Conservation (phyloP, 805 yeast species). For the Pachysolen tannophilus region DNA sequence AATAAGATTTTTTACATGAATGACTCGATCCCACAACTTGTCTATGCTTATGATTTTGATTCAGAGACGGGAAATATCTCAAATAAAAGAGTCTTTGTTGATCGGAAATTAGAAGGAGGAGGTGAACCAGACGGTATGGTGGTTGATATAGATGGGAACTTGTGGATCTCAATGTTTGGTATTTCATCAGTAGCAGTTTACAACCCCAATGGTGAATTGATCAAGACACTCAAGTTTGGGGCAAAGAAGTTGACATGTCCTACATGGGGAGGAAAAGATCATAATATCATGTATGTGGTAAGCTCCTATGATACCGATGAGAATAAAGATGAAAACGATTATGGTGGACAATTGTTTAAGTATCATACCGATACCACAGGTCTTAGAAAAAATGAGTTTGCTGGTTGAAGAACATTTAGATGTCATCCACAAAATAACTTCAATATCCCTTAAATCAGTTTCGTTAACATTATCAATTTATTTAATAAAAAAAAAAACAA, state of each 20-base stretch:
- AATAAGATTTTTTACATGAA: slow-evolving; percentile 12
- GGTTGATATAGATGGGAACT: slow-evolving; percentile 12
- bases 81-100: slow-evolving; percentile 11
- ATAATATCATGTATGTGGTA: slow-evolving; percentile 19
- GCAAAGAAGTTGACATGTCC: slow-evolving; percentile 22
- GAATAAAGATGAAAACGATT: slow-evolving; percentile 12
- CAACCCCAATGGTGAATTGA: slow-evolving; percentile 18
- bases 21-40: slow-evolving; percentile 11
- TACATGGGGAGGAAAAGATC: slow-evolving; percentile 26
- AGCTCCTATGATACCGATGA: slow-evolving; percentile 16
- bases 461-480: too few relatives aligned
- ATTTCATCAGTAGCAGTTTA: slow-evolving; percentile 16
- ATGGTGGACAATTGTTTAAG: slow-evolving; percentile 25
- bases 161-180: slow-evolving; percentile 15
- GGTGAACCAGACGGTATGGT: slow-evolving; percentile 16
- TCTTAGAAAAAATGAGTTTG: slow-evolving; percentile 19
- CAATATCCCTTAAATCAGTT: too few relatives aligned
- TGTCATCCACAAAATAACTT: too few relatives aligned
- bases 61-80: slow-evolving; percentile 11
- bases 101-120: slow-evolving; percentile 5
- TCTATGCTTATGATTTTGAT: slow-evolving; percentile 12
- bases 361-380: slow-evolving; percentile 11
- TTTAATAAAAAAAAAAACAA: too few relatives aligned
- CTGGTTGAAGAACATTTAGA: too few relatives aligned
- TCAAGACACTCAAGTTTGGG: slow-evolving; percentile 15